Conservation (phyloP, 352 stramenopile genomes). For the Halophytophthora batemanensis region DNA sequence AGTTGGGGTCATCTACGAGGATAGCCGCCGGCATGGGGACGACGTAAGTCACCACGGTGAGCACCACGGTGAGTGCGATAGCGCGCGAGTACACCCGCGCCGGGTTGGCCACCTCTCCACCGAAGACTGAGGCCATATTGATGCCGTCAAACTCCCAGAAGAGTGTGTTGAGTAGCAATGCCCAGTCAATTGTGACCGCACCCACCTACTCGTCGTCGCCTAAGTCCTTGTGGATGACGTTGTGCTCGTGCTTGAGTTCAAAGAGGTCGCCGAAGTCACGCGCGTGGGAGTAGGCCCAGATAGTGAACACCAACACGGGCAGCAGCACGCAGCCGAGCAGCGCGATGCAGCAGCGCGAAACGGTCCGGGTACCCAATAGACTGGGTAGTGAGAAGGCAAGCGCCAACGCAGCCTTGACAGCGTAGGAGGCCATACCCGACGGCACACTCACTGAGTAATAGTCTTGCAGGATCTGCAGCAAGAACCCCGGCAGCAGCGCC, state of each 20-base stretch:
- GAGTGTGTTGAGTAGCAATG: slow-evolving; percentile 88
- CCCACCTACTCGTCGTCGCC: slow-evolving; percentile 63
- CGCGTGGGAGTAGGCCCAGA: slow-evolving; percentile 35
- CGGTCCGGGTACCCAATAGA: slow-evolving; percentile 30
- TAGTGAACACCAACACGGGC: slow-evolving; percentile 82
- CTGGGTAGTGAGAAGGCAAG: slow-evolving; percentile 31
- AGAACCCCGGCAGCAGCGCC: slow-evolving; percentile 40
- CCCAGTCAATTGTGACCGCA: slow-evolving; percentile 48
- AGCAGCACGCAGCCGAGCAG: slow-evolving; percentile 44
- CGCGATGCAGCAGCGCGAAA: slow-evolving; percentile 25
- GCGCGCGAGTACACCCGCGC: slow-evolving; percentile 59
- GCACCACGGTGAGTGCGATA: slow-evolving; percentile 22
- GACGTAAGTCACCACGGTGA: slow-evolving; percentile 31
- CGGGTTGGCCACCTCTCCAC: slow-evolving; percentile 83
- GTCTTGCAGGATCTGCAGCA: slow-evolving; percentile 37
- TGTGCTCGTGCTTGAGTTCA: slow-evolving; percentile 71
- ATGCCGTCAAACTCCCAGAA: slow-evolving; percentile 95
- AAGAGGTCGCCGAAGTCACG: slow-evolving; percentile 86
- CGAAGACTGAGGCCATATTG: slow-evolving; percentile 83
- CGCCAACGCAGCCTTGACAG: slow-evolving; percentile 29
- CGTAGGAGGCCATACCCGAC: slow-evolving; percentile 23
- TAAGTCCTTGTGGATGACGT: slow-evolving; percentile 20
- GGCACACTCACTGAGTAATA: slow-evolving; percentile 27
- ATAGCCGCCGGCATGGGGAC: slow-evolving; percentile 82
- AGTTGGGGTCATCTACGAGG: slow-evolving; percentile 57